Evolutionary conservation across 2,329 filamentous ascomycete species (phyloP), one percentile per base, ranked within the genome.

Genomic region (Stemphylium lycopersici): DNA sequence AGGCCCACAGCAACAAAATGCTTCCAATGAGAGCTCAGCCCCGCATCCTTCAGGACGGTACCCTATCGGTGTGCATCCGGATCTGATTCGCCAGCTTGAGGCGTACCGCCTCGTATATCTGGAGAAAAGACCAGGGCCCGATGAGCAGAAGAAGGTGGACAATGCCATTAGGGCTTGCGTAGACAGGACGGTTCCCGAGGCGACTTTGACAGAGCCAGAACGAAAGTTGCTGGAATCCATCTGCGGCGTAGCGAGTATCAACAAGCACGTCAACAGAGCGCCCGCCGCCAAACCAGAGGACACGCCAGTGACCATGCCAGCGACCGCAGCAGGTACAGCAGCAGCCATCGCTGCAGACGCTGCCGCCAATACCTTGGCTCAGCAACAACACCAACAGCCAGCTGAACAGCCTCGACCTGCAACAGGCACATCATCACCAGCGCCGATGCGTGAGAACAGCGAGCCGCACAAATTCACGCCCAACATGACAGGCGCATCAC

Each of bases 291-390:
- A 63, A 18, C 57, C 59, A 31, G 58, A 58, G 22, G 55, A 56
- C 13, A 40, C 41, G 15, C 43, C 63, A 22, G 51, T 48, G 13
- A 34, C 40, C 11, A 52, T 55, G 4, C 59, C 55, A 33, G 40
- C 56, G 3, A 56, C 58, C 18, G 59, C 67, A 6, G 70, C 67
- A 8, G 68, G 57, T 39, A 67, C 63, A 18, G 70, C 70, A 11
- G 72, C 72, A 6, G 68, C 66, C n/a, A 71, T 72, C 10, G 72
- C 71, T 8, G 72, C 71, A 12, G 66, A 65, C 41, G 67, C 67
- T 42, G 71, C 68, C 7, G 65, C 67, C 8, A 63, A 65, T 22
- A 62, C 54, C n/a, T 51, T 48, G 29, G 29, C 51, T 40, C 46
- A 53, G 31, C 39, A 47, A 37, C 16, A 40, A 36, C 39, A 44